A percentile compares a stretch with the other conserved stretches of the same genome.
phyloP scores from a whole-genome alignment of 192 early-diverging fungal genomes.

The Paraglomus brasilianum region DNA sequence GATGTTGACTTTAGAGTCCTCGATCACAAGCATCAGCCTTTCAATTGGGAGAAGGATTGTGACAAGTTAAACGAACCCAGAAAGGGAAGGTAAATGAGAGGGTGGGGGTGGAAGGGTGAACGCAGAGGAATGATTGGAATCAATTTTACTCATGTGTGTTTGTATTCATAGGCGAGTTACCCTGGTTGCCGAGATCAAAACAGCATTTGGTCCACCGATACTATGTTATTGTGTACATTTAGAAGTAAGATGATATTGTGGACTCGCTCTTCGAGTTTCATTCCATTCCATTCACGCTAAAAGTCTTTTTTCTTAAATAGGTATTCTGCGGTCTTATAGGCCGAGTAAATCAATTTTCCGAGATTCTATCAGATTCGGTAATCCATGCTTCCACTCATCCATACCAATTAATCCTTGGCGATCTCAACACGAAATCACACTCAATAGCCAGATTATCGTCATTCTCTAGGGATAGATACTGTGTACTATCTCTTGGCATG shows the following conservation, averaged over 20 bases:
- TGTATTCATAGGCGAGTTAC: conserved; percentile 52
- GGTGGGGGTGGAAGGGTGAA: not conserved
- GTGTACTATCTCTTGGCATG: conserved; percentile 59
- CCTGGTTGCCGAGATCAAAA: conserved; percentile 57
- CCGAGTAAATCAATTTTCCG: conserved; percentile 63
- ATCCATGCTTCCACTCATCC: conserved; percentile 42
- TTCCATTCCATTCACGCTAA: not conserved
- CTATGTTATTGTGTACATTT: conserved; percentile 74
- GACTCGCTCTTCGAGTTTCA: not conserved
- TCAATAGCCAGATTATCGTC: conserved; percentile 71
- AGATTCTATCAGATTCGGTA: conserved; percentile 63
- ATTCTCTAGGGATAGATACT: conserved; percentile 64
- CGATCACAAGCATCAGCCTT: conserved; percentile 66
- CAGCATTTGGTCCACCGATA: conserved; percentile 49
- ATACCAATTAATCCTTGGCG: conserved; percentile 73
- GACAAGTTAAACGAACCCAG: conserved; percentile 62
- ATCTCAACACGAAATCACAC: conserved; percentile 78
- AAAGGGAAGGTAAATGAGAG: conserved; percentile 48
- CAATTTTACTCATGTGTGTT: not conserved
- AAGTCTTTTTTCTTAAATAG: conserved; percentile 24
- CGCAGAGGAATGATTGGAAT: not conserved
- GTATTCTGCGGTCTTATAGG: conserved; percentile 74
- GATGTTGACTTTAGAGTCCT: conserved; percentile 60
- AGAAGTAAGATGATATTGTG: conserved; percentile 44
- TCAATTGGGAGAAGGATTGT: conserved; percentile 69